Conservation (phyloP, 495 filamentous ascomycete species). For the Podospora pseudopauciseta region DNA sequence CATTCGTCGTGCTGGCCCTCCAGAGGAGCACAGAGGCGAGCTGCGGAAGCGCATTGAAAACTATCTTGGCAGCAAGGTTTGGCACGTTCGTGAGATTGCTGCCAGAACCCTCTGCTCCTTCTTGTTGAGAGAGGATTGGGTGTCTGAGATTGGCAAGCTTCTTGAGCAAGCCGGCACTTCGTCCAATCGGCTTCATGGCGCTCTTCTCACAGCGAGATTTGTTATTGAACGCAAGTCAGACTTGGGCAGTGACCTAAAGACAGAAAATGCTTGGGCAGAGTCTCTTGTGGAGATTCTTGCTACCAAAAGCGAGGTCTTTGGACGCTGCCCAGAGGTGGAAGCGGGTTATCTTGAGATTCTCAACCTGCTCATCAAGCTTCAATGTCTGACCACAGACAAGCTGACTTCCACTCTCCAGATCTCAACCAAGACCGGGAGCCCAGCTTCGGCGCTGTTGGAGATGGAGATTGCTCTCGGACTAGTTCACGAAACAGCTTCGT, state of each 20-base stretch:
- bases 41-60: slow-evolving; percentile 48
- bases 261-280: slow-evolving; percentile 26
- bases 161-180: slow-evolving; percentile 31
- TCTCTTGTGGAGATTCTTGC: slow-evolving; percentile 16
- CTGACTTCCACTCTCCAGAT: background rate
- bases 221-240: slow-evolving; percentile 47
- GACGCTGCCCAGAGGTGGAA: slow-evolving; percentile 34
- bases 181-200: slow-evolving; percentile 56
- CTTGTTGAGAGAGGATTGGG: slow-evolving; percentile 50
- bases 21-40: slow-evolving; percentile 41
- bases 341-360: slow-evolving; percentile 43
- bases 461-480: slow-evolving; percentile 19
- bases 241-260: slow-evolving; percentile 34
- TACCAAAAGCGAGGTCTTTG: slow-evolving; percentile 12
- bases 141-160: slow-evolving; percentile 46
- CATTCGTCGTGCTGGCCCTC: slow-evolving; percentile 60
- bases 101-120: slow-evolving; percentile 74
- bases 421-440: background rate
- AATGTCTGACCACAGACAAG: slow-evolving; percentile 4
- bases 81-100: slow-evolving; percentile 88
- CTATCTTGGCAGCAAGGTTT: slow-evolving; percentile 69
- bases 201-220: slow-evolving; percentile 55
- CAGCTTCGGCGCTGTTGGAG: slow-evolving; percentile 27
- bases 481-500: slow-evolving; percentile 21
- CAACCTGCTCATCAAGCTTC: slow-evolving; percentile 30